Base-by-base conservation (phyloP, 805 yeast genomes). In the Osmozyma mogii region DNA sequence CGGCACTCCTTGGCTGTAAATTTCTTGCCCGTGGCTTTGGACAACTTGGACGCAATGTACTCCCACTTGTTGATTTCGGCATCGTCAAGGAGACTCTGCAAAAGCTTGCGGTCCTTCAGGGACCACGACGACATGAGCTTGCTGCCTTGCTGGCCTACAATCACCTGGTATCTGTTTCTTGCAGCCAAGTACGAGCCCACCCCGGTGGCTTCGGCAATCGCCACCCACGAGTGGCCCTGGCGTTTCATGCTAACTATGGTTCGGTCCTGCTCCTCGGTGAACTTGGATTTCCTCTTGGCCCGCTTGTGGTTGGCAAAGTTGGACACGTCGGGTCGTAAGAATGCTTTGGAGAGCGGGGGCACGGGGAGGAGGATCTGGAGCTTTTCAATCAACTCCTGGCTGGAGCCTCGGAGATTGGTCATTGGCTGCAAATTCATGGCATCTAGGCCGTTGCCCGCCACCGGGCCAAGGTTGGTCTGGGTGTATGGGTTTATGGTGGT, bases 101-200 rank as follows among this genome's bases (percentile, higher is more conserved):
- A 54, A 13, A 61, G 60, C 17, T 52, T 35, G 6, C 72, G 65
- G 50, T 79, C 85, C 10, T 70, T 72, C 1, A 58, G 43, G 7
- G 70, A 72, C 79, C 85, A 79, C 17, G 72, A 68, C 15, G 74
- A 68, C 1, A 75, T 66, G 9, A 81, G 82, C 19, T 82, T 80
- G 37, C 60, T 60, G 3, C 89, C 89, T 44, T 81, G 89, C 48
- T 81, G 89, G 4, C 92, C 92, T 40, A 82, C 79, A 27, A 81
- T 64, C 4, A 81, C 89, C 52, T 81, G 89, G 44, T 82, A 82
- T 35, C 89, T 56, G 47, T 81, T 81, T 34, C 89, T 56, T 0
- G 88, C 89, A 0, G 89, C 84, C 22, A 81, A 55, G 35, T 72
- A 76, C 24, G 77, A 70, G 6, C 77, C 82, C 17, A 80, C 79